phyloP scores from a whole-genome alignment of 2,329 filamentous ascomycete species.

The Apiospora hydei region DNA sequence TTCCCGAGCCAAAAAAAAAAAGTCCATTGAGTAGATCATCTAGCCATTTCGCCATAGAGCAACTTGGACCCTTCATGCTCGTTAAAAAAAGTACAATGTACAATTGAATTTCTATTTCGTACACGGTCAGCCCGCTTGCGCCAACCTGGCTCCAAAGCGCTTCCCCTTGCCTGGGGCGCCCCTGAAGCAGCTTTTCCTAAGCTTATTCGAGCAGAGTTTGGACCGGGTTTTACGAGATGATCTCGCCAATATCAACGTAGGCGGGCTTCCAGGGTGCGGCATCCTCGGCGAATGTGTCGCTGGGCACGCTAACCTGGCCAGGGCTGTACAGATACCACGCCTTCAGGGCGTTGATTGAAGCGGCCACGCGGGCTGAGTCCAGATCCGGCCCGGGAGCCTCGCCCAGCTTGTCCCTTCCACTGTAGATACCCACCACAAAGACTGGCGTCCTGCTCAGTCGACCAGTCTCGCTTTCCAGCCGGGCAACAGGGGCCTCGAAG shows the following conservation, averaged over 20 bases:
- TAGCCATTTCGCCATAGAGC: not conserved
- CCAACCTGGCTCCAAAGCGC: slow-evolving; percentile 17
- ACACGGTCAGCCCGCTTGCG: slow-evolving; percentile 10
- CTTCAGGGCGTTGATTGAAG: slow-evolving; percentile 86
- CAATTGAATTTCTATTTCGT: slow-evolving; percentile 18
- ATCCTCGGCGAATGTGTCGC: slow-evolving; percentile 69
- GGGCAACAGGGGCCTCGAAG: slow-evolving; percentile 86
- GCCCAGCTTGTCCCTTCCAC: slow-evolving; percentile 87
- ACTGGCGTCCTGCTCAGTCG: slow-evolving; percentile 85
- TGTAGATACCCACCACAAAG: slow-evolving; percentile 93
- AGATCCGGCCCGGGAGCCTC: slow-evolving; percentile 85
- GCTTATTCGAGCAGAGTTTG: not conserved
- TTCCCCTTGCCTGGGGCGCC: not conserved
- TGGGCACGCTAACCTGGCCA: slow-evolving; percentile 69
- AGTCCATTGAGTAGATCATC: slow-evolving; percentile 11
- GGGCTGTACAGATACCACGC: slow-evolving; percentile 97
- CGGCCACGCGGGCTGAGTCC: slow-evolving; percentile 78
- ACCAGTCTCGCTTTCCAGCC: slow-evolving; percentile 90
- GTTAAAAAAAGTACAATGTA: slow-evolving; percentile 11
- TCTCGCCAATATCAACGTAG: slow-evolving; percentile 75
- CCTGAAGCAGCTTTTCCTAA: not conserved
- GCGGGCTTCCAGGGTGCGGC: slow-evolving; percentile 71
- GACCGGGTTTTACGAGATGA: slow-evolving; percentile 54
- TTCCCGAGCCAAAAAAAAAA: not conserved
- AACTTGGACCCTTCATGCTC: slow-evolving; percentile 1